phyloP scores from a whole-genome alignment of 208 protist species.

The Pavlovales sp. region DNA sequence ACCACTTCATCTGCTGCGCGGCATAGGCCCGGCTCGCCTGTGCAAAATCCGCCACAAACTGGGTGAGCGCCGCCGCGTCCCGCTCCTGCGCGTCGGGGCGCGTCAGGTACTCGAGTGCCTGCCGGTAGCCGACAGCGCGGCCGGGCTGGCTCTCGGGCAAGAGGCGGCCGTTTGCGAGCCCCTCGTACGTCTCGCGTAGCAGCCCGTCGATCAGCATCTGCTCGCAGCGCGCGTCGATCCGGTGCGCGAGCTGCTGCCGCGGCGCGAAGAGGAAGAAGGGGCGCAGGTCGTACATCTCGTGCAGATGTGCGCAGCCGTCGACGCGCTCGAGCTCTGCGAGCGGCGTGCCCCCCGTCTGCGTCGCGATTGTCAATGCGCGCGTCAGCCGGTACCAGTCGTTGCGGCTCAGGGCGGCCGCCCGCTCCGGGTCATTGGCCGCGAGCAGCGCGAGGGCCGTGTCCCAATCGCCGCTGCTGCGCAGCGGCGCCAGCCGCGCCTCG shows the following conservation, averaged over 20 bases:
- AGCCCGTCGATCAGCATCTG: background rate
- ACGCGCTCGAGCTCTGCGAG: background rate
- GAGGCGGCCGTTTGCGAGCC: background rate
- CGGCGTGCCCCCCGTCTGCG: background rate
- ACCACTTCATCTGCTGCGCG: constrained; percentile 41
- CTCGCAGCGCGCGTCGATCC: constrained; percentile 22
- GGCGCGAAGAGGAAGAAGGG: background rate
- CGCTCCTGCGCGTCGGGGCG: background rate
- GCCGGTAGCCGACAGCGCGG: constrained; percentile 27
- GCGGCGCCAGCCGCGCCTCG: background rate
- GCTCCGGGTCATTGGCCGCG: background rate
- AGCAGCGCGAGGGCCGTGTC: background rate
- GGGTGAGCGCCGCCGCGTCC: background rate
- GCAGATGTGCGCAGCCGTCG: background rate
- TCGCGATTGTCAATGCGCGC: background rate
- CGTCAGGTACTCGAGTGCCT: constrained; percentile 33
- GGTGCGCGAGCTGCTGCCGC: background rate
- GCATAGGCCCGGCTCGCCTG: constrained; percentile 18
- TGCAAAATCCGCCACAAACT: background rate
- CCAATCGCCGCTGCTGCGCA: background rate
- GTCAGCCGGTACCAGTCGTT: constrained; percentile 34
- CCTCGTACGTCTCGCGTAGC: constrained; percentile 11
- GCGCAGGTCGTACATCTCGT: background rate
- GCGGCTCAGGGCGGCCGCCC: background rate
- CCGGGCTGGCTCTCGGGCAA: background rate